Conservation (phyloP, 768 basidiomycete genomes). For the Tricholoma terreum region DNA sequence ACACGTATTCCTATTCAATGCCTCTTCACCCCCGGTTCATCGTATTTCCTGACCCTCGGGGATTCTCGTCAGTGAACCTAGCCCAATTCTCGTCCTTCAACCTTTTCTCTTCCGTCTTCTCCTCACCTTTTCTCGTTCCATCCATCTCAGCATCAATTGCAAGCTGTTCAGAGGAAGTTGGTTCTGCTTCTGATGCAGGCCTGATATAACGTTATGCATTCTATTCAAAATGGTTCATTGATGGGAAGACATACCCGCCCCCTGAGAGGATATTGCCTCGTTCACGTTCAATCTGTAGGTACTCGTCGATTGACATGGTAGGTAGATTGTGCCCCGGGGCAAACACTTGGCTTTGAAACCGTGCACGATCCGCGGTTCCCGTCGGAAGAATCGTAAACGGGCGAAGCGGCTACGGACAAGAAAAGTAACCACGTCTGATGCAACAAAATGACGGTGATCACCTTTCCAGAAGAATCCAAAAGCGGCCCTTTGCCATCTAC, state of each 20-base stretch:
- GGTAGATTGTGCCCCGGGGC: constrained; percentile 80
- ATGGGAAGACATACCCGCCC: constrained; percentile 63
- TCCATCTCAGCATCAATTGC: constrained; percentile 81
- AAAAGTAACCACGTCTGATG: neutral
- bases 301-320: constrained; percentile 95
- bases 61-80: constrained; percentile 78
- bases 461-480: constrained; percentile 75
- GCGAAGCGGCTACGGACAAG: constrained; percentile 61
- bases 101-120: constrained; percentile 72
- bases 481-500: constrained; percentile 58
- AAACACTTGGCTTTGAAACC: constrained; percentile 80
- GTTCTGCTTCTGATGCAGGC: constrained; percentile 58
- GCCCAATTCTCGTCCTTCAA: constrained; percentile 93
- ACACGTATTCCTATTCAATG: constrained; percentile 6
- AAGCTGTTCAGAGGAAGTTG: constrained; percentile 77
- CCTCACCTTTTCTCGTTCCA: constrained; percentile 63
- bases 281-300: constrained; percentile 79
- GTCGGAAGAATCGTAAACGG: constrained; percentile 93
- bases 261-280: constrained; percentile 86
- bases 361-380: constrained; percentile 60
- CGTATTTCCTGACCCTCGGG: constrained; percentile 91
- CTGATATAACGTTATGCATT: constrained; percentile 35
- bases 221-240: neutral
- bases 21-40: constrained; percentile 84
- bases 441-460: constrained; percentile 25